Percentiles rank a stretch among this genome's conserved stretches.
Conservation (phyloP, 768 basidiomycete genomes). For the Boletus subparvulus region DNA sequence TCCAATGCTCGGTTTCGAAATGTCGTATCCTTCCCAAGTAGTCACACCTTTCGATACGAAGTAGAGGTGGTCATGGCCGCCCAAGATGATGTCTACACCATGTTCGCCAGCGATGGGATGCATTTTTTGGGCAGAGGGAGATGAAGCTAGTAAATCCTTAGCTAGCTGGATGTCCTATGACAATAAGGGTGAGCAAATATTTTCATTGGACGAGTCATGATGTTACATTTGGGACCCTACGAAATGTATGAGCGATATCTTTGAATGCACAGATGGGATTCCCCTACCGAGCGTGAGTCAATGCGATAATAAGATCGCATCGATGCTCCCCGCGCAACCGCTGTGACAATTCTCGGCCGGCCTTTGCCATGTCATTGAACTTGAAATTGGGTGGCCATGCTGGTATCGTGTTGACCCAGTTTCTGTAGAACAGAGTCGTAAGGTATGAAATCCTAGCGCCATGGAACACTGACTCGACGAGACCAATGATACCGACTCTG, state of each 20-base stretch:
- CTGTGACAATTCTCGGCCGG: slow-evolving; percentile 70
- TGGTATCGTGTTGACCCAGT: slow-evolving; percentile 86
- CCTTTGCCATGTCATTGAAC: slow-evolving; percentile 72
- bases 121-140: slow-evolving; percentile 50
- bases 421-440: slow-evolving; percentile 42
- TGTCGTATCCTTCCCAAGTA: slow-evolving; percentile 66
- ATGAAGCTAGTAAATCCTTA: slow-evolving; percentile 59
- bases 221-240: slow-evolving; percentile 33
- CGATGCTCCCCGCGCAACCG: slow-evolving; percentile 66
- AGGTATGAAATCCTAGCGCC: neutral
- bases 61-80: slow-evolving; percentile 89
- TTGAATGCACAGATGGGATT: slow-evolving; percentile 4
- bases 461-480: slow-evolving; percentile 64
- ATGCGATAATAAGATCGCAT: slow-evolving; percentile 81
- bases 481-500: slow-evolving; percentile 77
- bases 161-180: slow-evolving; percentile 69
- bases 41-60: slow-evolving; percentile 66
- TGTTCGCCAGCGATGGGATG: slow-evolving; percentile 51
- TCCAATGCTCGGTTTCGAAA: slow-evolving; percentile 52
- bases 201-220: neutral
- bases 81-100: slow-evolving; percentile 81
- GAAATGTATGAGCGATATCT: slow-evolving; percentile 2
- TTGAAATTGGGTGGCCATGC: slow-evolving; percentile 83
- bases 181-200: slow-evolving; percentile 8
- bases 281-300: slow-evolving; percentile 75